Conservation (phyloP, 2,329 filamentous ascomycete genomes). For the Mycosphaerelloides madeirae region DNA sequence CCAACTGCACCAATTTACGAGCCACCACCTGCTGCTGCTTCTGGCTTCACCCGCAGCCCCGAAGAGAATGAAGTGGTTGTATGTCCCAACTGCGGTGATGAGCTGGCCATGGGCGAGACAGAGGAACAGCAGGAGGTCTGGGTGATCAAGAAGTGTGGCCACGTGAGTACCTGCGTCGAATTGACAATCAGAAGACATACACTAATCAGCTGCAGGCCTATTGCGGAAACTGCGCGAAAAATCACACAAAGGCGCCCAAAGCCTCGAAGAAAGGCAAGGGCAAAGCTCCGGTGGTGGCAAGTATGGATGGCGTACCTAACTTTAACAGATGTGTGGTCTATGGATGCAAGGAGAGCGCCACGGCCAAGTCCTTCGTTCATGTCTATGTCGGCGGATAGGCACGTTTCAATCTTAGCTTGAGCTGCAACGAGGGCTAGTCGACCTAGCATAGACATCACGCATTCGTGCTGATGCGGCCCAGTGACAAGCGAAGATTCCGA, state of each 20-base stretch:
- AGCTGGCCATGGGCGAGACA: constrained; percentile 69
- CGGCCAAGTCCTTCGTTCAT: constrained; percentile 17
- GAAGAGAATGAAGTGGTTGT: constrained; percentile 67
- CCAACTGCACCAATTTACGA: constrained; percentile 51
- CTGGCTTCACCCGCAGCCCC: constrained; percentile 78
- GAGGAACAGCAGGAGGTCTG: constrained; percentile 78
- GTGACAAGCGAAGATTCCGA: too few species aligned
- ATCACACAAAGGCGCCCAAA: constrained; percentile 28
- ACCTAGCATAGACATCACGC: too few species aligned
- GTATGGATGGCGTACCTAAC: constrained; percentile 20
- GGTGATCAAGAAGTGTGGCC: constrained; percentile 85
- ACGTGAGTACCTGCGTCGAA: constrained; percentile 56
- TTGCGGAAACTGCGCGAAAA: constrained; percentile 48
- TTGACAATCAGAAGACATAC: background rate
- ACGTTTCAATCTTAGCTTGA: too few species aligned
- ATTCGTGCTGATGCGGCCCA: too few species aligned
- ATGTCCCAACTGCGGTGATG: constrained; percentile 81
- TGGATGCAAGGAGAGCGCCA: constrained; percentile 31
- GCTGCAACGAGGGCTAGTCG: too few species aligned
- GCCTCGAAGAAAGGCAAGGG: constrained; percentile 34
- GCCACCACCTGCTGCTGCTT: constrained; percentile 58
- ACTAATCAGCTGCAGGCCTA: constrained; percentile 41
- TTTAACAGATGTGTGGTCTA: constrained; percentile 46
- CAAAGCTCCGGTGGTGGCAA: constrained; percentile 27
- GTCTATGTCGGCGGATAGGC: constrained; percentile 28